Conservation (phyloP, 1,284 basidiomycete genomes). For the Athelia sp. region DNA sequence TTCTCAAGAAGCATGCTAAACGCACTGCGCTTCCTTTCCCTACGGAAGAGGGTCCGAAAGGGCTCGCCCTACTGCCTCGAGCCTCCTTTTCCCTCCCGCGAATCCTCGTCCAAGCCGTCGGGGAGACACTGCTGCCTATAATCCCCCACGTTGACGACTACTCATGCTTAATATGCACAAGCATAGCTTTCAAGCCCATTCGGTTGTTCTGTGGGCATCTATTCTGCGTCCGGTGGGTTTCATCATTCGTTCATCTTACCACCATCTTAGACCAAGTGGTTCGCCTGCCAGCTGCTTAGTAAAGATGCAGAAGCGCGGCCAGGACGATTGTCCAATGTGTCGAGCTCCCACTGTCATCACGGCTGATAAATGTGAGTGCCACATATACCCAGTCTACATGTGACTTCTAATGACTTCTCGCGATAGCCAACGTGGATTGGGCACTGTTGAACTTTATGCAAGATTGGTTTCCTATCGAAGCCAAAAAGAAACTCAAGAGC, state of each 20-base stretch:
- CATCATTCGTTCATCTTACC: no score
- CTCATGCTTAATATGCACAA: constrained; percentile 73
- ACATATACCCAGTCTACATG: constrained; percentile 18
- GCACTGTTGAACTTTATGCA: constrained; percentile 83
- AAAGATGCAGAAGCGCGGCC: constrained; percentile 88
- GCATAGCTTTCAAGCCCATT: constrained; percentile 87
- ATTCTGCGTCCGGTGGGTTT: constrained; percentile 90
- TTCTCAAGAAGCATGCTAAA: constrained; percentile 94
- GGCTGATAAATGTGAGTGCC: constrained; percentile 67
- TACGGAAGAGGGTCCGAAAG: background rate
- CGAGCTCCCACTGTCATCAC: constrained; percentile 69
- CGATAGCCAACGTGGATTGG: constrained; percentile 74
- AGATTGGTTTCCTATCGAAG: constrained; percentile 90
- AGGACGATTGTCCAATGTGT: constrained; percentile 85
- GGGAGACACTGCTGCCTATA: constrained; percentile 80
- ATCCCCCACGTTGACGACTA: constrained; percentile 83
- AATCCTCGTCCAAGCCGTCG: constrained; percentile 81
- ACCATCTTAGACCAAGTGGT: no score
- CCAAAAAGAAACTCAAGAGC: constrained; percentile 71
- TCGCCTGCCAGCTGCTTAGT: no score
- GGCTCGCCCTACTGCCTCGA: constrained; percentile 15
- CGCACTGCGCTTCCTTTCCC: constrained; percentile 66
- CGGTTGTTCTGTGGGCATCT: constrained; percentile 81
- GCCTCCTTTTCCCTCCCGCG: constrained; percentile 60
- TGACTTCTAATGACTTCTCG: background rate